These are phyloP conservation scores for Tulasnella sp. DNA, from an alignment of 768 basidiomycete genomes.

Conservation along the genomic window DNA sequence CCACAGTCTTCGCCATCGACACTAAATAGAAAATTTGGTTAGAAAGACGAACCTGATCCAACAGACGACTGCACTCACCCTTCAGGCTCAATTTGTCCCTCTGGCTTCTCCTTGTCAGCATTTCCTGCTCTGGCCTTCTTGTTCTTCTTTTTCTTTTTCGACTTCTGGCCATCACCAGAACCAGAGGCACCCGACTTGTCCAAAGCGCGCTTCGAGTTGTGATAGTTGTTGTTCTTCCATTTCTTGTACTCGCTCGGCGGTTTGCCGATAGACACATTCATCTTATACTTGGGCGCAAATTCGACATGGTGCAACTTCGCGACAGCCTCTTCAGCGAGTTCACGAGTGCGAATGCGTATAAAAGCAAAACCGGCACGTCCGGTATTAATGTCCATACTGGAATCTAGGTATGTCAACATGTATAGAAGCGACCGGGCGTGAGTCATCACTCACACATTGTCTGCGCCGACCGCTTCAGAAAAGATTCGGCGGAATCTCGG, in stretches of 20 bases:
- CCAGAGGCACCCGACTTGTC: background rate
- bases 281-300: conserved; percentile 4
- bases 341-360: background rate
- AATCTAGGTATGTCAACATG: background rate
- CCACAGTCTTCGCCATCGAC: background rate
- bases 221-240: background rate
- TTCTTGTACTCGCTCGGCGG: conserved; percentile 7
- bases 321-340: conserved; percentile 4
- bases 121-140: background rate
- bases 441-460: conserved; percentile 5
- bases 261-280: conserved; percentile 12
- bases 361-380: conserved; percentile 11
- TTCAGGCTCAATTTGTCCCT: background rate
- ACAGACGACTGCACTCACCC: background rate
- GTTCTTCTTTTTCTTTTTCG: background rate
- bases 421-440: background rate
- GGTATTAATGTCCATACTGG: conserved; percentile 5
- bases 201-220: background rate
- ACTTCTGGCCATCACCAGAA: background rate
- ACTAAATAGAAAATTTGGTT: background rate
- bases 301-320: conserved; percentile 6
- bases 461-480: background rate
- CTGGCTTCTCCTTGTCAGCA: background rate
- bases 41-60: background rate
- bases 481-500: conserved; percentile 1